Evolutionary conservation across 352 stramenopile genomes (phyloP).

Genomic region (Blastocystis sp.): DNA sequence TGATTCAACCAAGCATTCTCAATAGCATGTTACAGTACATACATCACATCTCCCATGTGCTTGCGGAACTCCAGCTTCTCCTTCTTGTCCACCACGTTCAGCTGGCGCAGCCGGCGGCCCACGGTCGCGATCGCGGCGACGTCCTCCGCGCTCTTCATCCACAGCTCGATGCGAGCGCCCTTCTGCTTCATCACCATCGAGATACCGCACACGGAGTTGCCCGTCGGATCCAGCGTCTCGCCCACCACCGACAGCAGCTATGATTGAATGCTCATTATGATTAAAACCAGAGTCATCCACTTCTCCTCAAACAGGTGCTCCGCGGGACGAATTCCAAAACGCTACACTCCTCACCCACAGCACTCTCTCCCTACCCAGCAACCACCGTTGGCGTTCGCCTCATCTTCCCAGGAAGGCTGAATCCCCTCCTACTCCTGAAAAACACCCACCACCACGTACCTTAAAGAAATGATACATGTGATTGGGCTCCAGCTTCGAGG

Average conservation of each 20-base stretch:
- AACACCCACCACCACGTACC: not conserved
- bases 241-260: not conserved
- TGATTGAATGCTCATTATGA: not conserved
- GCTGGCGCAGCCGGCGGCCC: not conserved
- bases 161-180: not conserved
- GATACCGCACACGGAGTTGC: not conserved
- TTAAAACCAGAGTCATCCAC: not conserved
- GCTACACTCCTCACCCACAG: not conserved
- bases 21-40: not conserved
- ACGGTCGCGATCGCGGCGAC: not conserved
- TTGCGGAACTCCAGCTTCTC: conserved; percentile 52
- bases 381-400: conserved; percentile 14
- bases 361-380: not conserved
- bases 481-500: not conserved
- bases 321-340: conserved; percentile 5
- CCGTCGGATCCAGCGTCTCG: conserved; percentile 17
- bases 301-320: conserved; percentile 5
- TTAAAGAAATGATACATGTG: conserved; percentile 34
- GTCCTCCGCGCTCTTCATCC: conserved; percentile 18
- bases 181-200: conserved; percentile 11
- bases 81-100: conserved; percentile 22
- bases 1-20: too few species aligned
- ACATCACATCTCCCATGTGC: conserved; percentile 35
- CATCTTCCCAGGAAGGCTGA: conserved; percentile 34
- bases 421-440: conserved; percentile 8